Percentiles rank a stretch among this genome's conserved stretches.
Conservation (phyloP, 805 yeast species). For the Peterozyma toletana region DNA sequence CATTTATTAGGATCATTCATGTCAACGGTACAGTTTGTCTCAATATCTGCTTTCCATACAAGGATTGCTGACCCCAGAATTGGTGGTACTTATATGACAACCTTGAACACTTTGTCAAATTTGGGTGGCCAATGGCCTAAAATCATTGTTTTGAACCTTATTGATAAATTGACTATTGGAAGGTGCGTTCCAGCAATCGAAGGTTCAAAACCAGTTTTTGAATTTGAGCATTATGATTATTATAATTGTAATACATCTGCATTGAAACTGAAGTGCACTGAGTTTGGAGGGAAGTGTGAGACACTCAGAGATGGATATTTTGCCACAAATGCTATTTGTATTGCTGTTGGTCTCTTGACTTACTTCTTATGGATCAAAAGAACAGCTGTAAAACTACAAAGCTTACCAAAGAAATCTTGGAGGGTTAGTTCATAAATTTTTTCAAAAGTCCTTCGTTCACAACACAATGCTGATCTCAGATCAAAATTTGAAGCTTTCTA, state of each 20-base stretch:
- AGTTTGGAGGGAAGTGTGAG: conserved; percentile 47
- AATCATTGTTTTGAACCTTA: conserved; percentile 67
- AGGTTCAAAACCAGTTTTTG: conserved; percentile 9
- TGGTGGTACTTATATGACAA: conserved; percentile 98
- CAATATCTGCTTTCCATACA: conserved; percentile 91
- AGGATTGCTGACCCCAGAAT: conserved; percentile 90
- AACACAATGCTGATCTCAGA: background rate
- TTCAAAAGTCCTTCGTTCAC: background rate
- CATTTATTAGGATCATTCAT: conserved; percentile 85
- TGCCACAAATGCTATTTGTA: conserved; percentile 67
- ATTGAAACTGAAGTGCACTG: conserved; percentile 42
- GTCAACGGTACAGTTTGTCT: conserved; percentile 93
- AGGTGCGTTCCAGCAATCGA: conserved; percentile 36
- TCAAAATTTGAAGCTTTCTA: conserved; percentile 13
- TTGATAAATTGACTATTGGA: conserved; percentile 70
- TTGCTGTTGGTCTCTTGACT: conserved; percentile 54
- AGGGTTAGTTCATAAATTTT: conserved; percentile 31
- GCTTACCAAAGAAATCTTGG: conserved; percentile 73
- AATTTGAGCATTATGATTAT: conserved; percentile 16
- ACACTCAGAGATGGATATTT: conserved; percentile 76
- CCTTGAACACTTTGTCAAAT: conserved; percentile 84
- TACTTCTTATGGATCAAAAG: conserved; percentile 60
- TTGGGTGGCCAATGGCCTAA: conserved; percentile 98
- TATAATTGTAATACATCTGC: conserved; percentile 21
- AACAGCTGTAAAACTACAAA: conserved; percentile 60